Evolutionary conservation across 805 yeast species (phyloP).

Genomic region (Candida ascalaphidarum): DNA sequence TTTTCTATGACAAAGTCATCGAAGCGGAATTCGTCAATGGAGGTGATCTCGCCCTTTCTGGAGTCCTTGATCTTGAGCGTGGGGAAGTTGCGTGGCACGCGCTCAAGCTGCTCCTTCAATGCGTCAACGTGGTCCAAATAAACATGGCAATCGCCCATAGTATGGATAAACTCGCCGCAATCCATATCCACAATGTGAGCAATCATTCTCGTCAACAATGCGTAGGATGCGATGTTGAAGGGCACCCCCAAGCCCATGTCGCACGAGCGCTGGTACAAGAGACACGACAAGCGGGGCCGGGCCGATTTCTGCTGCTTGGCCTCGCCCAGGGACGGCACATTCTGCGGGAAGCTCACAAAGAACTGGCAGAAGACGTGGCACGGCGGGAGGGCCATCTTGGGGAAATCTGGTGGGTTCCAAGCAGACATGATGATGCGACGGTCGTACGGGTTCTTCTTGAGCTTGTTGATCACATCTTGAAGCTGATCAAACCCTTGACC

Average conservation of each 20-base stretch:
- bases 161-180: slow-evolving; percentile 91
- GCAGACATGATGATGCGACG: slow-evolving; percentile 92
- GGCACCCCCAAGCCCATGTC: slow-evolving; percentile 99
- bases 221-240: slow-evolving; percentile 94
- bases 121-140: slow-evolving; percentile 93
- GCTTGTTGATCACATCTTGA: slow-evolving; percentile 64
- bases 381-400: slow-evolving; percentile 95
- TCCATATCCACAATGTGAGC: slow-evolving; percentile 94
- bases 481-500: slow-evolving; percentile 91
- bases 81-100: slow-evolving; percentile 79
- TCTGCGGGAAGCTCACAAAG: slow-evolving; percentile 76
- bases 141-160: slow-evolving; percentile 95
- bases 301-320: slow-evolving; percentile 7
- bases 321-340: slow-evolving; percentile 7
- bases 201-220: slow-evolving; percentile 85
- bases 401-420: slow-evolving; percentile 97
- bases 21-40: slow-evolving; percentile 79
- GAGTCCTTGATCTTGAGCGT: slow-evolving; percentile 61
- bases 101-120: slow-evolving; percentile 63
- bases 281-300: slow-evolving; percentile 73
- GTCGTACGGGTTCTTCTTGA: slow-evolving; percentile 87
- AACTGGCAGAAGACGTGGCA: slow-evolving; percentile 96
- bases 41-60: slow-evolving; percentile 33
- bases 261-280: slow-evolving; percentile 93
- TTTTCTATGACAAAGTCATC: slow-evolving; percentile 81